Evolutionary conservation across 495 filamentous ascomycete species (phyloP).

Genomic region (Penicillium angulare): DNA sequence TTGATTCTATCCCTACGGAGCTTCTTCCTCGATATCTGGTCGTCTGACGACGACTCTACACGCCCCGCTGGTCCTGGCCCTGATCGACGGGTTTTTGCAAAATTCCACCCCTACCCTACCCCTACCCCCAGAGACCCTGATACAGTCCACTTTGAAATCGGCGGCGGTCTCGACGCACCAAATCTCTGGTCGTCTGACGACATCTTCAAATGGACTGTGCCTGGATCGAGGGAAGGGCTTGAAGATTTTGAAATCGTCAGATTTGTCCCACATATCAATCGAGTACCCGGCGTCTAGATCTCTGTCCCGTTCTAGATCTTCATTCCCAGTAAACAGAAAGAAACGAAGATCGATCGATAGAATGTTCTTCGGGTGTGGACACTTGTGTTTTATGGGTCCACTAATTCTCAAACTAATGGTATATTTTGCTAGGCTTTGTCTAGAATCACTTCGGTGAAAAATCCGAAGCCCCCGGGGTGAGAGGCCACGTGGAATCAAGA

Average conservation of each 20-base stretch:
- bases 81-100: slow-evolving; percentile 6
- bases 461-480: too few species aligned
- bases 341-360: too few species aligned
- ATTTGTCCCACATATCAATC: not conserved
- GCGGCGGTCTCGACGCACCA: not conserved
- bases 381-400: not conserved
- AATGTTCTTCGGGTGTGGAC: too few species aligned
- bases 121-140: too few species aligned
- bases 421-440: too few species aligned
- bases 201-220: not conserved
- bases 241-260: not conserved
- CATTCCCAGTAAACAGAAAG: not conserved
- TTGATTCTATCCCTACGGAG: not conserved
- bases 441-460: too few species aligned
- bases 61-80: slow-evolving; percentile 14
- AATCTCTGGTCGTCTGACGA: slow-evolving; percentile 12
- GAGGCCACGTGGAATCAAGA: too few species aligned
- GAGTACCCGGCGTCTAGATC: slow-evolving; percentile 1
- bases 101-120: not conserved
- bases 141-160: not conserved
- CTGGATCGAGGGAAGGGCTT: not conserved
- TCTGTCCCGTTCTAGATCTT: not conserved
- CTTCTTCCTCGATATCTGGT: slow-evolving; percentile 14
- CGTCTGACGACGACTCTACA: slow-evolving; percentile 19
- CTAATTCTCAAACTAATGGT: not conserved